phyloP scores from a whole-genome alignment of 345 rosid genomes.

The Citrus medica region DNA sequence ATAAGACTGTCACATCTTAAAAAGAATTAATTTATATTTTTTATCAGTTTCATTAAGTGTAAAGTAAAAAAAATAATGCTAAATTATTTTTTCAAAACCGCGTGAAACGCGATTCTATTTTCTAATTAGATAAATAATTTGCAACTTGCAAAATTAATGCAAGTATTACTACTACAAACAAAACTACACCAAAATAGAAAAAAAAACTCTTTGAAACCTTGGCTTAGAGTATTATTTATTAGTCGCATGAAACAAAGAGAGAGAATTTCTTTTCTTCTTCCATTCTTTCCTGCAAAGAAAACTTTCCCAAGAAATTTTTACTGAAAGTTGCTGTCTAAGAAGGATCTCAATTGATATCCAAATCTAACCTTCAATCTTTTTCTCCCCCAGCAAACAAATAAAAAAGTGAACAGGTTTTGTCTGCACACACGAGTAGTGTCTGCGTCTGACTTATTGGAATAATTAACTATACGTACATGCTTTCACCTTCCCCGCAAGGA shows the following conservation, averaged over 20 bases:
- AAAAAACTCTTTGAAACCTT: too few species aligned
- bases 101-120: too few species aligned
- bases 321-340: background rate
- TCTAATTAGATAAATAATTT: too few species aligned
- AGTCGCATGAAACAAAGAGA: too few species aligned
- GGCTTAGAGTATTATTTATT: background rate
- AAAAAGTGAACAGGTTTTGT: background rate
- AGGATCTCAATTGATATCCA: background rate
- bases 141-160: too few species aligned
- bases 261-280: background rate
- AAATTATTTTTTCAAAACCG: too few species aligned
- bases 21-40: too few species aligned
- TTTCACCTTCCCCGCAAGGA: constrained; percentile 13
- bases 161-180: too few species aligned
- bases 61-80: too few species aligned
- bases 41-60: too few species aligned
- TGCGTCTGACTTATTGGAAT: background rate
- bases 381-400: background rate
- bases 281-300: background rate
- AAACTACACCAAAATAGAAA: too few species aligned
- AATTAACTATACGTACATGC: background rate
- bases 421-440: background rate
- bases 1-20: too few species aligned
- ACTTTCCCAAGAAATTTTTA: background rate
- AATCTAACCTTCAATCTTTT: background rate